phyloP scores from a whole-genome alignment of 148 eudicot species.

The Gaultheria prostrata region DNA sequence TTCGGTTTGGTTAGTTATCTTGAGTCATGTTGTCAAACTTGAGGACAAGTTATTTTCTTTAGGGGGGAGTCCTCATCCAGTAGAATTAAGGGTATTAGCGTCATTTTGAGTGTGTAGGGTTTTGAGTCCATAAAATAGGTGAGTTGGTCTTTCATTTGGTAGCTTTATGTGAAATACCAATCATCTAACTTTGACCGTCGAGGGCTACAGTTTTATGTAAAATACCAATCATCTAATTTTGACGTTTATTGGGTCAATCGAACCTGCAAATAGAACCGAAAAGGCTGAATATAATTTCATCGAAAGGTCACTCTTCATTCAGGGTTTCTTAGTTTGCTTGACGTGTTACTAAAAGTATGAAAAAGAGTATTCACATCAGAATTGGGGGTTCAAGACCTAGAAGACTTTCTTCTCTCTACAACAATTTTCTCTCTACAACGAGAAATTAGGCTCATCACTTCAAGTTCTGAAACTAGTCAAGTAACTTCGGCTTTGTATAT shows the following conservation, averaged over 20 bases:
- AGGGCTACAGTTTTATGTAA: too few species aligned
- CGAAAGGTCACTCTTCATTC: too few species aligned
- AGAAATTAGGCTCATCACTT: not conserved
- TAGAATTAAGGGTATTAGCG: too few species aligned
- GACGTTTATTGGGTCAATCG: not conserved
- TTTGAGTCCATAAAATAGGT: too few species aligned
- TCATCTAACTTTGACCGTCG: not conserved
- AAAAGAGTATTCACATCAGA: not conserved
- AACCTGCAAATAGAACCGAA: not conserved
- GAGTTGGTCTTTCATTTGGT: too few species aligned
- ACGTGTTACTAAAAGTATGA: not conserved
- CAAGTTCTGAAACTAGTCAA: not conserved
- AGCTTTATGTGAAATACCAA: not conserved
- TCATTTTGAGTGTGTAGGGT: too few species aligned
- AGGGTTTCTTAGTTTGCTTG: not conserved
- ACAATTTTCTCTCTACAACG: not conserved
- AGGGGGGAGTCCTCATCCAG: too few species aligned
- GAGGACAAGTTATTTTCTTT: too few species aligned
- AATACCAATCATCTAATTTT: not conserved
- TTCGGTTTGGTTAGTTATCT: too few species aligned
- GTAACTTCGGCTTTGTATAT: not conserved
- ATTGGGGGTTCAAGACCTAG: not conserved
- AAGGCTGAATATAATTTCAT: not conserved
- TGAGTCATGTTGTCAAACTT: too few species aligned
- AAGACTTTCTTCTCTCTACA: too few species aligned